Evolutionary conservation across 2,329 filamentous ascomycete genomes (phyloP).

Genomic region (Fusarium incarnatum): DNA sequence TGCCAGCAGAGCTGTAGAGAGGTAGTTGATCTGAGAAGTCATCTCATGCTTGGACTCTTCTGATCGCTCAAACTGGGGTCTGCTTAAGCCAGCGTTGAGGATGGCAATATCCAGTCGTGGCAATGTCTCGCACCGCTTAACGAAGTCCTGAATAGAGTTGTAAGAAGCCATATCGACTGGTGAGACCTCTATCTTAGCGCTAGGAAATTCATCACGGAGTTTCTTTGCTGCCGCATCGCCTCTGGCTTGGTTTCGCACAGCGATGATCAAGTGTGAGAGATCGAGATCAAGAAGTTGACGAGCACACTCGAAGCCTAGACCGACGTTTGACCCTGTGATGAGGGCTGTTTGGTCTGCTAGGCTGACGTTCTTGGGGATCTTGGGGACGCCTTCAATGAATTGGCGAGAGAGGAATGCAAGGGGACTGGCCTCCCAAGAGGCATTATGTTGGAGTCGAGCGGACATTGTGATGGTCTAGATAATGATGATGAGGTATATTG

Average conservation of each 20-base stretch:
- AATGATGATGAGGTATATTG: background rate
- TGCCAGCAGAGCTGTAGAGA: constrained; percentile 51
- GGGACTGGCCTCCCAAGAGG: constrained; percentile 36
- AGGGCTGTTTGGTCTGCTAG: constrained; percentile 57
- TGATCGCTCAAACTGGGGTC: constrained; percentile 38
- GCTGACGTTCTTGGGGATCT: constrained; percentile 37
- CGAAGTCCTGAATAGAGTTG: constrained; percentile 58
- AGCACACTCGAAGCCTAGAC: constrained; percentile 60
- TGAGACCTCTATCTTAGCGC: constrained; percentile 60
- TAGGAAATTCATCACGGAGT: constrained; percentile 42
- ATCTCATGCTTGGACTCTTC: constrained; percentile 55
- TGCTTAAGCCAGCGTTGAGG: constrained; percentile 58
- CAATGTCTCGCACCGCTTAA: constrained; percentile 49
- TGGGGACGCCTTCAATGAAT: constrained; percentile 42
- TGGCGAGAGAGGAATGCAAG: constrained; percentile 44
- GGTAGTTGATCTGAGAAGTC: constrained; percentile 56
- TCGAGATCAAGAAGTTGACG: constrained; percentile 56
- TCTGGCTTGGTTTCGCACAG: constrained; percentile 56
- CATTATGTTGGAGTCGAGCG: constrained; percentile 34
- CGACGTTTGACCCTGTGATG: constrained; percentile 62
- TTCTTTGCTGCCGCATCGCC: constrained; percentile 55
- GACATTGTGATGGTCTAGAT: constrained; percentile 30
- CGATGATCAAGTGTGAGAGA: constrained; percentile 59
- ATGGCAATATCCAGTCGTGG: constrained; percentile 58
- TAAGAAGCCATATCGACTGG: constrained; percentile 61